Percentiles rank a stretch among this genome's conserved stretches.
Evolutionary conservation across 306 rosid genomes (phyloP).

Genomic region (Rubus parviflorus): DNA sequence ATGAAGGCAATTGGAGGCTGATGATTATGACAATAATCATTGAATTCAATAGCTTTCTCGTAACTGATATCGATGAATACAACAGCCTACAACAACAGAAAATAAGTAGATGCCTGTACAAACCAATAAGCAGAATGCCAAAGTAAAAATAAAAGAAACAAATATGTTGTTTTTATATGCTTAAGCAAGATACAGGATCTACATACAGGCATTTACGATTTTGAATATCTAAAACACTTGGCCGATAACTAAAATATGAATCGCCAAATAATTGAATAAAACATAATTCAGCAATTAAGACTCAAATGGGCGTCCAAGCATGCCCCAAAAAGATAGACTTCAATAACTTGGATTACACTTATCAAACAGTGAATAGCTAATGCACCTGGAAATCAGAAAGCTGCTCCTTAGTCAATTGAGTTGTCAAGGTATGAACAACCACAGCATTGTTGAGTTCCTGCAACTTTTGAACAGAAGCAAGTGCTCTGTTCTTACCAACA

Average conservation of each 20-base stretch:
- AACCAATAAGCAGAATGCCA: conserved; percentile 12
- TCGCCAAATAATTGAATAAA: background rate
- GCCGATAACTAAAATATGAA: background rate
- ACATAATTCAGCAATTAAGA: background rate
- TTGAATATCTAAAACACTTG: conserved; percentile 3
- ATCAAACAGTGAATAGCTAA: background rate
- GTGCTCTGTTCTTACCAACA: conserved; percentile 76
- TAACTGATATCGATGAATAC: conserved; percentile 69
- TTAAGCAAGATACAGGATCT: background rate
- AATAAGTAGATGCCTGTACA: conserved; percentile 1
- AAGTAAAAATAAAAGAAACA: background rate
- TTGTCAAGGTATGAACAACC: conserved; percentile 54
- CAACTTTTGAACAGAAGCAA: conserved; percentile 75
- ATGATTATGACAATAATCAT: conserved; percentile 80
- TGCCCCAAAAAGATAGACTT: background rate
- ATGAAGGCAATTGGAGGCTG: conserved; percentile 88
- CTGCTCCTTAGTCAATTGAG: conserved; percentile 53
- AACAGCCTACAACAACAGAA: conserved; percentile 63
- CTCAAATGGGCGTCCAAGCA: background rate
- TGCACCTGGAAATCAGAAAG: conserved; percentile 75
- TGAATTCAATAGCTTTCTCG: conserved; percentile 67
- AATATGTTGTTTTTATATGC: background rate
- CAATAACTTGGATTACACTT: background rate
- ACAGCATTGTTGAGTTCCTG: conserved; percentile 95
- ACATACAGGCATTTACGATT: background rate